Base-by-base conservation (phyloP, 805 yeast species). In the Ogataea neopini region DNA sequence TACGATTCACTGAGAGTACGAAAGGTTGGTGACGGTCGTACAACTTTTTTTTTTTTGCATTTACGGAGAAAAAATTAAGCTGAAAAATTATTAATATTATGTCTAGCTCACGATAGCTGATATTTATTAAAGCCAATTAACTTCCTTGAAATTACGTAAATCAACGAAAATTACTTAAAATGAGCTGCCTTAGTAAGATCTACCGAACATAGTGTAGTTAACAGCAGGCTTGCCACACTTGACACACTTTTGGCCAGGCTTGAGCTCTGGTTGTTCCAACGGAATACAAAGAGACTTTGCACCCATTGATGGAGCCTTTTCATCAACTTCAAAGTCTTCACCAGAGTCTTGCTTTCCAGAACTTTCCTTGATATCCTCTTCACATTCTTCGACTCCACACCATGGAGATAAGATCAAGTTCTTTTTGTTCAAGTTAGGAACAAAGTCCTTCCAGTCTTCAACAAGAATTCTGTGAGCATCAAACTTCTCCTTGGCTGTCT, bases 241-340 rank as follows among this genome's bases (percentile, higher is more conserved):
- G 54, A 89, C 84, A 83, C 99, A 95, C 69, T 83, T 85, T 56
- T 89, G 88, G 59, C 85, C 92, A 56, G 68, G 73, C 67, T 80
- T 80, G 69, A 92, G 79, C 61, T 73, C 80, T 50, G 96, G 97
- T 75, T 92, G 98, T 33, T 88, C 86, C 64, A 83, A 84, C 56
- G 99, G 99, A 68, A 91, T 91, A 80, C 99, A 94, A 70, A 94
- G 78, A 17, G 96, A 86, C 77, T 94, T 94, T 57, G 99, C 99
- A 66, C 99, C 99, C 99, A 94, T 94, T 44, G 95, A 83, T 66
- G 99, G 99, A 19, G 99, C 89, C 69, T 88, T 86, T 64, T 94
- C 98, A 66, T 94, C 99, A 41, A 76, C 85, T 68, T 87, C 96
- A 58, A 82, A 88, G 57, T 87, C 96, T 53, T 86, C 92, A 57